Conservation (phyloP, 495 filamentous ascomycete species). For the Hyaloscypha bicolor region DNA sequence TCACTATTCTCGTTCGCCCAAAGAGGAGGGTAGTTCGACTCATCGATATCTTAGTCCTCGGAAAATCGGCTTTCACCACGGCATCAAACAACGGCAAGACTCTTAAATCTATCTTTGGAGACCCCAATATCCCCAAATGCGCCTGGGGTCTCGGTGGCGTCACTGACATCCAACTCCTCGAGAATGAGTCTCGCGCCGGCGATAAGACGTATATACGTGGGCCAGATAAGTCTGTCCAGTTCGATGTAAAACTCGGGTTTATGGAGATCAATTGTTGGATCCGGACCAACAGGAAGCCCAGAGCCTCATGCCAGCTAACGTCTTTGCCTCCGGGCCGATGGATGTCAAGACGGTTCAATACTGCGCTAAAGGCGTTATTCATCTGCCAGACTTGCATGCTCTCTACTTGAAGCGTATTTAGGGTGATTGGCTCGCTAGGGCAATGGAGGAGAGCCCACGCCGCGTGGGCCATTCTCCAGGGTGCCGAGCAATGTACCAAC, state of each 20-base stretch:
- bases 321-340: not conserved
- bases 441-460: not conserved
- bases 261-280: not conserved
- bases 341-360: conserved; percentile 10
- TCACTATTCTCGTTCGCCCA: too few relatives aligned
- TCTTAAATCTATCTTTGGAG: too few relatives aligned
- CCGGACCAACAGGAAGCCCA: not conserved
- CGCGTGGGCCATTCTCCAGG: too few relatives aligned
- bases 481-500: too few relatives aligned
- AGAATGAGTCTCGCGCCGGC: conserved; percentile 23
- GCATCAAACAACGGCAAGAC: too few relatives aligned
- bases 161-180: conserved; percentile 30
- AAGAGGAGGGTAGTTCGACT: too few relatives aligned
- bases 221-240: conserved; percentile 3
- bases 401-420: conserved; percentile 20
- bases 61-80: too few relatives aligned
- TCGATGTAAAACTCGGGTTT: not conserved
- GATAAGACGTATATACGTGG: conserved; percentile 5
- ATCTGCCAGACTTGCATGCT: conserved; percentile 19
- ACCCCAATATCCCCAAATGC: too few relatives aligned
- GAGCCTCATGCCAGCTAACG: not conserved
- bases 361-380: conserved; percentile 9
- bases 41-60: too few relatives aligned
- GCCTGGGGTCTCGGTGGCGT: conserved; percentile 21
- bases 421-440: not conserved